Base-by-base conservation (phyloP, 192 early-diverging fungal species). In the Thoreauomyces humboldtii region DNA sequence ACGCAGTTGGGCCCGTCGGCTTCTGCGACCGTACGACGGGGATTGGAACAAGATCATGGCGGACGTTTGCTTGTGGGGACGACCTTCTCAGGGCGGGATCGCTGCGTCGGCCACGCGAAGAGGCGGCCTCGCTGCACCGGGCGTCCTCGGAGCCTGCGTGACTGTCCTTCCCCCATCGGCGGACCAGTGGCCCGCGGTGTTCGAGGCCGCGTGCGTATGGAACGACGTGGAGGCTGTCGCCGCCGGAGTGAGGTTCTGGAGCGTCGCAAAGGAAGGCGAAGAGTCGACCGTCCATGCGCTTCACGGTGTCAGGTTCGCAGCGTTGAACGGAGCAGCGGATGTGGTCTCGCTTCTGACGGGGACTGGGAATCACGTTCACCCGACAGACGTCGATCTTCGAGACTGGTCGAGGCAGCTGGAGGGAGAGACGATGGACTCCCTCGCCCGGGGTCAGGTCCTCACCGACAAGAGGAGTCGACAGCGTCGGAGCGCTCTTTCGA, bases 301-400 rank as follows among this genome's bases (percentile, higher is more conserved):
- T n/a, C n/a, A n/a, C n/a, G n/a, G n/a, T n/a, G n/a, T n/a, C n/a
- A n/a, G n/a, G n/a, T n/a, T n/a, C n/a, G n/a, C n/a, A n/a, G n/a
- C n/a, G n/a, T n/a, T n/a, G n/a, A n/a, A 24, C 44, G 44, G 44
- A 46, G 44, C 44, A 46, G 25, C 19, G 44, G 44, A 46, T 46
- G 4, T 24, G 25, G 44, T 46, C n/a, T n/a, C n/a, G n/a, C n/a
- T 46, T 46, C 19, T 24, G 44, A 24, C 44, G 44, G 19, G 44
- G 44, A 29, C 19, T 28, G 50, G 50, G 27, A 9, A 41, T 41
- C 38, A 41, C n/a, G n/a, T n/a, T 41, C 38, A 9, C 38, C 38
- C 38, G 38, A 9, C 38, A 9, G 38, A 17, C 27, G 29, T 15
- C 15, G 25, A 25, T 3, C 27, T 52, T 24, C 27, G 25, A 15